Base-by-base conservation (phyloP, 345 rosid genomes). In the Brassica rapa region DNA sequence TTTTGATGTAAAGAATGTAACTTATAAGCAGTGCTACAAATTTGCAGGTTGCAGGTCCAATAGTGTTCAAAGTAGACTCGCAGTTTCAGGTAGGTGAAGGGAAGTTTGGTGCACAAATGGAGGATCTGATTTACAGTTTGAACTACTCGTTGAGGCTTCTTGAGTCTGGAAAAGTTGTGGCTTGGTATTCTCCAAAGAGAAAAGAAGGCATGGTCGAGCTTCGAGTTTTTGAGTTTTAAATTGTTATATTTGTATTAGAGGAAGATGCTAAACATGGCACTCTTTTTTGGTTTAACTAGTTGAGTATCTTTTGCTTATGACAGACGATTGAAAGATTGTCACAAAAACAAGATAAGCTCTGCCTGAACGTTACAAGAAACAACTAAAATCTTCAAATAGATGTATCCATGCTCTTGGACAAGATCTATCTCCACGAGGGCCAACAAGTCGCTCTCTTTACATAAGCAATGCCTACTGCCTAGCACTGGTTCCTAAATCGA, bases 141-240 rank as follows among this genome's bases (percentile, higher is more conserved):
- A 88, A 82, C 77, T 92, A 90, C 82, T 90, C 92, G 0, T 77
- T 90, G 78, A 84, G 87, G 90, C 88, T 86, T 43, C 81, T 94
- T 6, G 83, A 77, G 8, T 90, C 96, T 1, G 94, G 96, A 32
- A 94, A 89, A 73, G 83, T 90, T 23, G 97, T 89, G 56, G 92
- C 98, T 63, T 89, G 98, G 97, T 92, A 90, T 80, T 94, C 97
- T 63, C 92, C 94, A 4, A 94, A 86, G 73, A 83, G 94, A 72
- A 89, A 87, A 75, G 98, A 94, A 80, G 92, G 96, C 66, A 94
- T 92, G 96, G n/a, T 94, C 15, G 97, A 94, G 82, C 77, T 94
- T 62, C 88, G 90, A 68, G 29, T 94, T 62, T 89, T 78, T 10
- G 98, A 92, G 85, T 90, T 92, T 74, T 91, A 12, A 78, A 33